Percentiles rank a stretch among this genome's conserved stretches.
phyloP scores from a whole-genome alignment of 2,329 filamentous ascomycete genomes.

The Daldinia sp. region DNA sequence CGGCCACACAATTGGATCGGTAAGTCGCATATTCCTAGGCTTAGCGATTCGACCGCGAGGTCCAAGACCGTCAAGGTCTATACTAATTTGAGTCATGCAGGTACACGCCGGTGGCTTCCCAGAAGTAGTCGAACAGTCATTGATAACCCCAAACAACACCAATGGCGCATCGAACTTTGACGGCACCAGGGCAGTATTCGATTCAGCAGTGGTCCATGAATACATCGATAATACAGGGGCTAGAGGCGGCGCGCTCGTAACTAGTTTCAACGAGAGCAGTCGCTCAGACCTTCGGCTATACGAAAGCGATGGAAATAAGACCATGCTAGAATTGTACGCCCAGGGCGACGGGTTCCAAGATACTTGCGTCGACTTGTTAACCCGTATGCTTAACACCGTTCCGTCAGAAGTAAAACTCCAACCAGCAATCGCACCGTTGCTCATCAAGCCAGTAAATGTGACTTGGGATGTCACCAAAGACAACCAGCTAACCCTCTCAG shows the following conservation, averaged over 20 bases:
- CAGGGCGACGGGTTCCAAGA: constrained; percentile 38
- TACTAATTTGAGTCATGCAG: constrained; percentile 7
- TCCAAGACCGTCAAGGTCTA: too few relatives aligned
- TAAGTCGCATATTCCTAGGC: constrained; percentile 5
- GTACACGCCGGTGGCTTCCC: constrained; percentile 43
- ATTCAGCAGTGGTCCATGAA: constrained; percentile 39
- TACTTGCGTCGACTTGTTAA: constrained; percentile 39
- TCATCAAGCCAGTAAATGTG: constrained; percentile 43
- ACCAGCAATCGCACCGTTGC: constrained; percentile 36
- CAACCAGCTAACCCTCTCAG: constrained; percentile 32
- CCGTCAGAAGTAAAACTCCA: constrained; percentile 36
- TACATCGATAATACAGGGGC: constrained; percentile 41
- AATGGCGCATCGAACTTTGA: constrained; percentile 42
- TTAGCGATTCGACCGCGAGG: too few relatives aligned
- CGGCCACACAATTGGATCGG: constrained; percentile 44
- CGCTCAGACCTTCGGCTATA: constrained; percentile 44
- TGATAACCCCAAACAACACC: constrained; percentile 38
- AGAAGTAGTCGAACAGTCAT: constrained; percentile 34
- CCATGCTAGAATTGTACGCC: constrained; percentile 41
- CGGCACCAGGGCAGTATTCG: constrained; percentile 35
- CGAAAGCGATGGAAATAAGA: constrained; percentile 42
- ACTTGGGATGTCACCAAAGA: constrained; percentile 39
- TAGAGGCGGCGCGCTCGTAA: constrained; percentile 40
- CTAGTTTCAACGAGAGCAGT: constrained; percentile 41
- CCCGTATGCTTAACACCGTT: constrained; percentile 44